Evolutionary conservation across 306 rosid genomes (phyloP).

Genomic region (Trifolium subterraneum): DNA sequence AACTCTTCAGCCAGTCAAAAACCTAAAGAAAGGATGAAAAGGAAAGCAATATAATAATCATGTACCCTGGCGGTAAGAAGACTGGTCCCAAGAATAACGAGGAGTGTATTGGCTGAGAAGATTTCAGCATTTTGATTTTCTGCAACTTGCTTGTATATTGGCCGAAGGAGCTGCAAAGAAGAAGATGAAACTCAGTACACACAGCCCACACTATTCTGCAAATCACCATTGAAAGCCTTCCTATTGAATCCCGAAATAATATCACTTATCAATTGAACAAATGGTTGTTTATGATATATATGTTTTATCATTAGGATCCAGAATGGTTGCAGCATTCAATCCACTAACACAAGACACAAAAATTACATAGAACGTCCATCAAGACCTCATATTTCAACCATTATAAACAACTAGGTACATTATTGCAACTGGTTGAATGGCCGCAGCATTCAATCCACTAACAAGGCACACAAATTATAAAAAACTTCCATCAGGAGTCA

Average conservation of each 20-base stretch:
- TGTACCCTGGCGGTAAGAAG: slow-evolving; percentile 97
- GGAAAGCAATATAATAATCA: slow-evolving; percentile 32
- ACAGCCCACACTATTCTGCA: slow-evolving; percentile 23
- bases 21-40: slow-evolving; percentile 28
- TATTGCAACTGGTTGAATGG: slow-evolving; percentile 9
- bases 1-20: slow-evolving; percentile 35
- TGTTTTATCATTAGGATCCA: slow-evolving; percentile 20
- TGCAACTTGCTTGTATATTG: slow-evolving; percentile 98
- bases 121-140: slow-evolving; percentile 99
- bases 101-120: slow-evolving; percentile 96
- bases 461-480: slow-evolving; percentile 18
- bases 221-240: slow-evolving; percentile 26
- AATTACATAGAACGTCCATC: slow-evolving; percentile 32
- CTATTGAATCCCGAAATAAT: slow-evolving; percentile 25
- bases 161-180: slow-evolving; percentile 87
- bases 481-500: slow-evolving; percentile 24
- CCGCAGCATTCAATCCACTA: slow-evolving; percentile 12
- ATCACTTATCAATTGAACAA: slow-evolving; percentile 20
- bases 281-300: not conserved
- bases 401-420: not conserved
- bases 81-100: slow-evolving; percentile 98
- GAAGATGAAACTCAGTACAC: slow-evolving; percentile 41
- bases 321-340: slow-evolving; percentile 8
- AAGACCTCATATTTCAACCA: slow-evolving; percentile 33
- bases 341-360: slow-evolving; percentile 16